These are phyloP conservation scores for Puccinia novopanici DNA, from an alignment of 1,284 basidiomycete genomes.

Conservation along the genomic window DNA sequence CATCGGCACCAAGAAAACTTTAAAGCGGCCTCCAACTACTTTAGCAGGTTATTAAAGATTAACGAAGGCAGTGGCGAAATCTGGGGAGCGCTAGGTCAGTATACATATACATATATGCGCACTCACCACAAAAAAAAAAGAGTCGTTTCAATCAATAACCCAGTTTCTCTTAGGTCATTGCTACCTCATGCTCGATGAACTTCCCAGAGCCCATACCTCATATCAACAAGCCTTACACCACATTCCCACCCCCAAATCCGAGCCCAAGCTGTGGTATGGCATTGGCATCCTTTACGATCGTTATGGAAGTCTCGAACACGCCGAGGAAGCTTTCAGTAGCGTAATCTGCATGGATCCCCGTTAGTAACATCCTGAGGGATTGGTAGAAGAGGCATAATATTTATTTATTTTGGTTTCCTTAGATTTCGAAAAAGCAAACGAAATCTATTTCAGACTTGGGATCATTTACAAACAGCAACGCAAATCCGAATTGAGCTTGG, in stretches of 20 bases:
- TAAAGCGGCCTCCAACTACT: conserved; percentile 59
- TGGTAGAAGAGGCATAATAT: no score
- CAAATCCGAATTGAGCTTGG: conserved; percentile 80
- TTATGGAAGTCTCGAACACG: conserved; percentile 96
- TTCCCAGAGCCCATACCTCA: conserved; percentile 96
- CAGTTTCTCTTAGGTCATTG: conserved; percentile 70
- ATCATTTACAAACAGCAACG: conserved; percentile 99
- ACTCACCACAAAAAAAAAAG: conserved; percentile 52
- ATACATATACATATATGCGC: neutral
- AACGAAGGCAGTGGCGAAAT: conserved; percentile 91
- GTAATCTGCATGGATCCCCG: conserved; percentile 96
- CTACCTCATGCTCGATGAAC: conserved; percentile 98
- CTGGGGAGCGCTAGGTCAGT: conserved; percentile 81
- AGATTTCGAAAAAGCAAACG: conserved; percentile 99
- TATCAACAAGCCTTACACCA: conserved; percentile 98
- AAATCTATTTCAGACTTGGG: conserved; percentile 94
- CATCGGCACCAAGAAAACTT: conserved; percentile 65
- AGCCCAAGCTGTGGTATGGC: conserved; percentile 98
- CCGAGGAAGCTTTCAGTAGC: conserved; percentile 95
- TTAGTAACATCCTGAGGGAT: conserved; percentile 58
- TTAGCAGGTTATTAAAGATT: conserved; percentile 63
- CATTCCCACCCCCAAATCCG: conserved; percentile 93
- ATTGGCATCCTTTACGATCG: conserved; percentile 98
- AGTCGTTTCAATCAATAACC: neutral
- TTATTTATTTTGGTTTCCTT: conserved; percentile 52